A percentile compares a stretch with the other conserved stretches of the same genome.
These are phyloP conservation scores for Leucaena leucocephala DNA, from an alignment of 306 rosid species.

Conservation along the genomic window DNA sequence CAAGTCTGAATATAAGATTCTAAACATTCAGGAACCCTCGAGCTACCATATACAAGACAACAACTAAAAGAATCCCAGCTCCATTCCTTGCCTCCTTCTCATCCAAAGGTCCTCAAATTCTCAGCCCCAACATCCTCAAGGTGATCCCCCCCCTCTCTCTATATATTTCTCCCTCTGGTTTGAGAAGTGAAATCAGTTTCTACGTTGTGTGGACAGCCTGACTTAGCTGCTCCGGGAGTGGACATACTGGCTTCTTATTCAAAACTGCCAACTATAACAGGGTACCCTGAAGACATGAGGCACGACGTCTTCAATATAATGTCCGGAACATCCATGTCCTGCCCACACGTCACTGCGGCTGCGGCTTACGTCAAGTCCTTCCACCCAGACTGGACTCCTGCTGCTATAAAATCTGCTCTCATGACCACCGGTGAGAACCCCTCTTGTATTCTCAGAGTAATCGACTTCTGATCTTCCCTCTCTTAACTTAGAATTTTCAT, in stretches of 20 bases:
- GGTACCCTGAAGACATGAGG: constrained; percentile 48
- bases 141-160: constrained; percentile 26
- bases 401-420: constrained; percentile 93
- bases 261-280: constrained; percentile 45
- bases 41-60: constrained; percentile 63
- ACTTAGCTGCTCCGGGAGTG: constrained; percentile 81
- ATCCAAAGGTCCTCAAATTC: constrained; percentile 69
- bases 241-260: constrained; percentile 79
- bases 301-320: constrained; percentile 52
- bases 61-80: constrained; percentile 38
- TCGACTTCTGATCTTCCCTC: not conserved
- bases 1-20: not conserved
- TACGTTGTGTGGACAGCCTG: constrained; percentile 58
- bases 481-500: constrained; percentile 16
- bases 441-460: not conserved
- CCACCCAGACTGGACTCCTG: constrained; percentile 90
- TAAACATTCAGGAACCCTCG: constrained; percentile 51
- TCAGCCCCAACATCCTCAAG: constrained; percentile 67
- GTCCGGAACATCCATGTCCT: constrained; percentile 92
- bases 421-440: constrained; percentile 75
- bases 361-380: constrained; percentile 81
- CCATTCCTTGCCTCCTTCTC: constrained; percentile 79
- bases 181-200: not conserved
- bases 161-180: not conserved
- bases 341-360: constrained; percentile 79